Conservation (phyloP, 345 rosid genomes). For the Citrus reticulata region DNA sequence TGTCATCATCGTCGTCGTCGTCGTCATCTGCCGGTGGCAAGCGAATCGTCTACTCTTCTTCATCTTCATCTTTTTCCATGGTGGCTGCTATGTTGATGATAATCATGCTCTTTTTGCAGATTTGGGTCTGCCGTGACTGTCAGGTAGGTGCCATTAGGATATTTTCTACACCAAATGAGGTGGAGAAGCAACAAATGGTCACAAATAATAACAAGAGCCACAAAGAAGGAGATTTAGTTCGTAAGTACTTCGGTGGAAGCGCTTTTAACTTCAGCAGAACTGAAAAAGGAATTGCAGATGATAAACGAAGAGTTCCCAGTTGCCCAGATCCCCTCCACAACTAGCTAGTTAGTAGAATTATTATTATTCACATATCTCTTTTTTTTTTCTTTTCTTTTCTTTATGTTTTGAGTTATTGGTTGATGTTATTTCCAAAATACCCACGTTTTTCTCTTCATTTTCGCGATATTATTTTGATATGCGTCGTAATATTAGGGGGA, state of each 20-base stretch:
- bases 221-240: conserved; percentile 25
- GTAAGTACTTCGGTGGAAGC: conserved; percentile 38
- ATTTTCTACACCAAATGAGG: not conserved
- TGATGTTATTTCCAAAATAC: conserved; percentile 46
- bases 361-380: conserved; percentile 2
- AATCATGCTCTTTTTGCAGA: conserved; percentile 28
- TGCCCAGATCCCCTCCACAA: conserved; percentile 97
- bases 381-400: not conserved
- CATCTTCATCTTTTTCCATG: conserved; percentile 15
- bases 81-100: conserved; percentile 17
- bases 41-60: conserved; percentile 17
- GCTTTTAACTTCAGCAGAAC: conserved; percentile 27
- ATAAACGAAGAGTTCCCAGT: conserved; percentile 75
- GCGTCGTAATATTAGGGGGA: conserved; percentile 26
- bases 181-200: not conserved
- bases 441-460: conserved; percentile 48
- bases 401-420: not conserved
- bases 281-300: conserved; percentile 40
- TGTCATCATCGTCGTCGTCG: not conserved
- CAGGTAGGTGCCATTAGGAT: conserved; percentile 50
- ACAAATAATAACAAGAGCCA: not conserved
- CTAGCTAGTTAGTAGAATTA: conserved; percentile 32
- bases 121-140: conserved; percentile 39
- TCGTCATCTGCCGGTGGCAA: conserved; percentile 1
- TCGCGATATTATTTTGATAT: not conserved